These are phyloP conservation scores for Peronospora farinosa DNA, from an alignment of 352 stramenopile genomes.

Conservation along the genomic window DNA sequence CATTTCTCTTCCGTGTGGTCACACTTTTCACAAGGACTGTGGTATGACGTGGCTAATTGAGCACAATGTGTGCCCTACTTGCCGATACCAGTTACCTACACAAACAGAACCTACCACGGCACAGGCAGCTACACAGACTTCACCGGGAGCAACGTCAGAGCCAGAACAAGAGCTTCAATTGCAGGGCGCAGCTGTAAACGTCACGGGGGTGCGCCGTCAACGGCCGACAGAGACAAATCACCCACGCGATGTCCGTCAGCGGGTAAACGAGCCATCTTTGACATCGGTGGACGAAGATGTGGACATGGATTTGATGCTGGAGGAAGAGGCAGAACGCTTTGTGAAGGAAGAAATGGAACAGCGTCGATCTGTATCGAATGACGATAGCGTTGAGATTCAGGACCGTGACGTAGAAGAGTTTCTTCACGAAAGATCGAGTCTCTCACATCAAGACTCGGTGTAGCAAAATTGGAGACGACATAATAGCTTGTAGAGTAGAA, in stretches of 20 bases:
- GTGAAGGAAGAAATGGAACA: constrained; percentile 52
- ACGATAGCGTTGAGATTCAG: constrained; percentile 43
- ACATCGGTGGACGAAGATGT: constrained; percentile 21
- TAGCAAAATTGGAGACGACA: constrained; percentile 2
- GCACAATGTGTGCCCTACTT: constrained; percentile 78
- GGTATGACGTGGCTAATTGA: constrained; percentile 67
- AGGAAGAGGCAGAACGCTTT: constrained; percentile 53
- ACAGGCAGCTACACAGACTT: constrained; percentile 2
- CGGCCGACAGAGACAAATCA: constrained; percentile 21
- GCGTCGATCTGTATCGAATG: constrained; percentile 4
- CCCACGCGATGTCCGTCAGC: constrained; percentile 50
- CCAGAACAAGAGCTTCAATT: constrained; percentile 20
- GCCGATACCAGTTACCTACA: constrained; percentile 55
- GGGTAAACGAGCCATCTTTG: constrained; percentile 26
- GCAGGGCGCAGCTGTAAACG: constrained; percentile 21
- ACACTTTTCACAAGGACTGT: constrained; percentile 77
- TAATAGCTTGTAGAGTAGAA: constrained; percentile 25
- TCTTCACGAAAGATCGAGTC: constrained; percentile 30
- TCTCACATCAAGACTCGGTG: too few relatives aligned
- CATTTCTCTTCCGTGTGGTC: constrained; percentile 61
- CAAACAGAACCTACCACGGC: constrained; percentile 14
- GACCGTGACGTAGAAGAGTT: constrained; percentile 63
- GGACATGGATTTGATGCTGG: constrained; percentile 52
- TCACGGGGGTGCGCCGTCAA: constrained; percentile 37
- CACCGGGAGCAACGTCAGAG: constrained; percentile 3